Base-by-base conservation (phyloP, 169 alveolate species). In the Babesia caballi region DNA sequence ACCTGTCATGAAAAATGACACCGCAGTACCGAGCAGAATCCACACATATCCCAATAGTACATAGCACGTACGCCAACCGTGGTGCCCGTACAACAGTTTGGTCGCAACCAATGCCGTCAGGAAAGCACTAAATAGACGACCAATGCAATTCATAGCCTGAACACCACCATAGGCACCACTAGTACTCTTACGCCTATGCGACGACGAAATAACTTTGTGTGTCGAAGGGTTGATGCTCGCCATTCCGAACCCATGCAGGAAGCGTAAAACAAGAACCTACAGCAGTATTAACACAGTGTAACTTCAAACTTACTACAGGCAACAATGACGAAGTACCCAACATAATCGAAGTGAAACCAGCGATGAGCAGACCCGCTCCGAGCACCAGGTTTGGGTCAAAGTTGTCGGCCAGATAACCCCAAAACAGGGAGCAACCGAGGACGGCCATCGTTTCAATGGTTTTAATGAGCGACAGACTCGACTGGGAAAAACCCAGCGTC, bases 341-440 rank as follows among this genome's bases (percentile, higher is more conserved):
- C 17, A 84, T 47, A 12, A 92, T 92, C 0, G 95, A 90, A 25
- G 91, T 87, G 21, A 93, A 47, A 17, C 97, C 97, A 91, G 96
- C 86, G 21, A 85, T 83, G 9, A 90, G 69, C 25, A 92, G 82
- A 23, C 94, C 97, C 36, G 84, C 74, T 28, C 91, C 94, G 32
- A 91, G 73, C 61, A 94, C 85, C 84, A 89, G 86, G 56, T 90
- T 86, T 63, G 93, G 66, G 15, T 94, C 91, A 73, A 76, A 83
- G 33, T 82, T 87, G 63, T 94, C 97, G 12, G 95, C 89, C 56
- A 93, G 76, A 30, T 71, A 90, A 12, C 97, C 97, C 97, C 97
- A 94, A 33, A 94, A 68, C 9, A 97, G 96, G 61, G 94, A 84
- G 65, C 87, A 87, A 15, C 90, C 61, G 21, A 94, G 89, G 52